These are phyloP conservation scores for Wickerhamiella bombiphila DNA, from an alignment of 805 yeast genomes.

Conservation along the genomic window DNA sequence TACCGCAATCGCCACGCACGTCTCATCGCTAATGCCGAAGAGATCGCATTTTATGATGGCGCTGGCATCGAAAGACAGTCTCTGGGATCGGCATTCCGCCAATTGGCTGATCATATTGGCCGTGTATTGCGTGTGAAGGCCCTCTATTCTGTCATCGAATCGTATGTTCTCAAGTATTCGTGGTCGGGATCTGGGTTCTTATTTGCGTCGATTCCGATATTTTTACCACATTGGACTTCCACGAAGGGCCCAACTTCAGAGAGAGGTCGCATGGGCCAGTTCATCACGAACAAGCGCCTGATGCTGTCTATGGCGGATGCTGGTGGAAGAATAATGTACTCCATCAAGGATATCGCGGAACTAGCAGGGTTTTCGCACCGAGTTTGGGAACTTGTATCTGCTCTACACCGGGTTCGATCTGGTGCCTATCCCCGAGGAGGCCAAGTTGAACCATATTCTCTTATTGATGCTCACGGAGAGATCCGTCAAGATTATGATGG, in stretches of 20 bases:
- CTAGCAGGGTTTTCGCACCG: conserved; percentile 83
- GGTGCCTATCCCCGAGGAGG: conserved; percentile 17
- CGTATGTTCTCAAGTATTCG: conserved; percentile 72
- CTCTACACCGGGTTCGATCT: conserved; percentile 71
- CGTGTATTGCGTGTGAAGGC: conserved; percentile 46
- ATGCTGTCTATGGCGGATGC: conserved; percentile 90
- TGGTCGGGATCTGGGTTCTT: conserved; percentile 95
- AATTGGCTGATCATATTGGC: conserved; percentile 40
- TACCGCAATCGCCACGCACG: conserved; percentile 77
- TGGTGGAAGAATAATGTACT: conserved; percentile 85
- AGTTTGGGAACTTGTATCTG: conserved; percentile 60
- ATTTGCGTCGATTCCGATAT: conserved; percentile 79
- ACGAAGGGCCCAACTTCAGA: conserved; percentile 11
- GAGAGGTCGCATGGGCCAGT: conserved; percentile 57
- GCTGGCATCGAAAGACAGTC: conserved; percentile 60
- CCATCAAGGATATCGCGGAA: conserved; percentile 83
- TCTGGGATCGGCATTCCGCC: conserved; percentile 42
- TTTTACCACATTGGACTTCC: conserved; percentile 37
- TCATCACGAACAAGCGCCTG: conserved; percentile 77
- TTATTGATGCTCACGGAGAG: conserved; percentile 58
- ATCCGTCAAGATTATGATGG: conserved; percentile 64
- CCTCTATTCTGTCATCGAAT: conserved; percentile 61
- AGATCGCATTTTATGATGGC: conserved; percentile 88
- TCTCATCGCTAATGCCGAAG: conserved; percentile 79
- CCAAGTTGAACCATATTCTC: conserved; percentile 15